Percentiles rank a stretch among this genome's conserved stretches.
Evolutionary conservation across 352 stramenopile genomes (phyloP).

Genomic region (Phytophthora ohioensis): DNA sequence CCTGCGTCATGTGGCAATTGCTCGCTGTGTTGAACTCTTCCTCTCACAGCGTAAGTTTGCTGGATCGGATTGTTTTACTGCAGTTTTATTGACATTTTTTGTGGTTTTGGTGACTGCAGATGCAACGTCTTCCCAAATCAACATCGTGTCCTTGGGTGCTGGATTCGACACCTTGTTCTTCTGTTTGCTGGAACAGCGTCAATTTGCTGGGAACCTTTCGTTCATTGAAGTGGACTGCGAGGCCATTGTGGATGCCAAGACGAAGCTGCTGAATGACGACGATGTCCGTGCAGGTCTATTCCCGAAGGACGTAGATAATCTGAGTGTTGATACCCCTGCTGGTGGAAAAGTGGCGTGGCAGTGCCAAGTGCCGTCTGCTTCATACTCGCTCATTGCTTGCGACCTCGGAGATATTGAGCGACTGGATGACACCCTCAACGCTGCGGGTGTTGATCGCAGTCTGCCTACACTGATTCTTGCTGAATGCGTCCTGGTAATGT

Average conservation of each 20-base stretch:
- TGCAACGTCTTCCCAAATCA: conserved; percentile 34
- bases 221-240: conserved; percentile 76
- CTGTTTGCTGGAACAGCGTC: conserved; percentile 48
- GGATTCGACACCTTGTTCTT: conserved; percentile 85
- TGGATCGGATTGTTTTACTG: not conserved
- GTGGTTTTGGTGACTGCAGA: conserved; percentile 20
- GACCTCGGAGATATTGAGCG: conserved; percentile 62
- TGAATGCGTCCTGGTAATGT: conserved; percentile 76
- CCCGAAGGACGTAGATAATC: conserved; percentile 23
- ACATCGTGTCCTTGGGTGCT: conserved; percentile 77
- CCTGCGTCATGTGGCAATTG: conserved; percentile 67
- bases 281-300: conserved; percentile 37
- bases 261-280: conserved; percentile 44
- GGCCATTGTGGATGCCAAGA: conserved; percentile 62
- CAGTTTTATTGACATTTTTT: conserved; percentile 16
- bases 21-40: conserved; percentile 64
- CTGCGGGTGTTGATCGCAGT: conserved; percentile 40
- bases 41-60: conserved; percentile 41
- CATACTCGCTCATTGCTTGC: conserved; percentile 60
- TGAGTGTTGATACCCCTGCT: conserved; percentile 7
- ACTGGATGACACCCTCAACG: conserved; percentile 40
- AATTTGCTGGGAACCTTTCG: conserved; percentile 30
- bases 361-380: conserved; percentile 31
- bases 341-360: conserved; percentile 35
- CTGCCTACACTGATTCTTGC: conserved; percentile 68